Evolutionary conservation across 1,284 basidiomycete species (phyloP).

Genomic region (Apiotrichum domesticum): DNA sequence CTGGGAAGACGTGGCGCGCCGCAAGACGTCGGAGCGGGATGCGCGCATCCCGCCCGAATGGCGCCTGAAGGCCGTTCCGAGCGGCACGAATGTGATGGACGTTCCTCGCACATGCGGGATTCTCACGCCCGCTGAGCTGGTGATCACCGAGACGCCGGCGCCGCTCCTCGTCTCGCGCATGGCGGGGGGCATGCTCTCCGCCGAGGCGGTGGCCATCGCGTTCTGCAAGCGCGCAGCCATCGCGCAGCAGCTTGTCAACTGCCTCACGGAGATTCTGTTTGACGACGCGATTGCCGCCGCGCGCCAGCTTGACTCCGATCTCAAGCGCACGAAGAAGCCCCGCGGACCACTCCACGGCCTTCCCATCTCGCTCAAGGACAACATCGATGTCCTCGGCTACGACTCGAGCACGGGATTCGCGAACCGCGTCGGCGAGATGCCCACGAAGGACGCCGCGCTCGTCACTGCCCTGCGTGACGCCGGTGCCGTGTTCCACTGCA

Average conservation of each 20-base stretch:
- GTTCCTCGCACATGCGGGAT: conserved; percentile 59
- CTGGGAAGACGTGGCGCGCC: conserved; percentile 54
- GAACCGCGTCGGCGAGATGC: conserved; percentile 6
- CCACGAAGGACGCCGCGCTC: conserved; percentile 16
- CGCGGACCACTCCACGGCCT: conserved; percentile 59
- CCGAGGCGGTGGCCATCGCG: conserved; percentile 40
- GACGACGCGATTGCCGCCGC: conserved; percentile 43
- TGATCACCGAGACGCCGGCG: conserved; percentile 56
- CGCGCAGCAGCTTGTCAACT: conserved; percentile 63
- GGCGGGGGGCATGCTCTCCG: conserved; percentile 15
- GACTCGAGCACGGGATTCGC: conserved; percentile 16
- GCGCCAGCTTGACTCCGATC: conserved; percentile 40
- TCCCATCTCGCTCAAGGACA: conserved; percentile 57
- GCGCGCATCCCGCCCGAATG: conserved; percentile 57
- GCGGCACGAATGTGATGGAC: conserved; percentile 50
- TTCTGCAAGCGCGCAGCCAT: conserved; percentile 72
- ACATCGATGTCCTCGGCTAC: conserved; percentile 44
- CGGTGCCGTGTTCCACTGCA: conserved; percentile 16
- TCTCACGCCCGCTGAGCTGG: conserved; percentile 57
- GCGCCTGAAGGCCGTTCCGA: conserved; percentile 31
- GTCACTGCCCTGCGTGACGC: conserved; percentile 14
- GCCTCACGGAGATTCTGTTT: conserved; percentile 46
- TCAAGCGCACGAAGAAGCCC: conserved; percentile 47
- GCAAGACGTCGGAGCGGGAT: conserved; percentile 52
- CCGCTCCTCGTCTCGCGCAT: conserved; percentile 23